phyloP scores from a whole-genome alignment of 805 yeast species.

The Nakazawaea populi region DNA sequence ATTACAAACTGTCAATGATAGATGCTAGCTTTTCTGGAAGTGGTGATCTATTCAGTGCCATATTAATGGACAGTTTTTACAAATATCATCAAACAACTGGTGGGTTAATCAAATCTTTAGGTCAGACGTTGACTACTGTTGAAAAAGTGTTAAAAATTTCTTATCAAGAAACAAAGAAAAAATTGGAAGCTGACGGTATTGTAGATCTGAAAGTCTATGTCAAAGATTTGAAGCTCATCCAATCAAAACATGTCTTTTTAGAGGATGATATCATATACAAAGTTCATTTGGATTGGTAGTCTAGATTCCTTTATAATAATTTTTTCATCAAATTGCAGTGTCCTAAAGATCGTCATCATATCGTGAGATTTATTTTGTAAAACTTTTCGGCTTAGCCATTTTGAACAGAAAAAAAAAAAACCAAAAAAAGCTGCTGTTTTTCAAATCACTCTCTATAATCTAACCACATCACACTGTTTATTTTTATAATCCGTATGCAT shows the following conservation, averaged over 20 bases:
- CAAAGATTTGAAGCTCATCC: conserved; percentile 39
- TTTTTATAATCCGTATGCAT: too few species aligned
- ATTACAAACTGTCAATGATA: conserved; percentile 39
- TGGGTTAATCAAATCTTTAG: conserved; percentile 27
- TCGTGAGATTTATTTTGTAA: too few species aligned
- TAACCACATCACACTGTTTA: too few species aligned
- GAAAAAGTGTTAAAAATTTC: conserved; percentile 37
- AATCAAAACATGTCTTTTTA: conserved; percentile 28
- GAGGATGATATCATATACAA: conserved; percentile 1
- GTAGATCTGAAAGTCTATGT: conserved; percentile 20
- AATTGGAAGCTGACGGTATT: neutral
- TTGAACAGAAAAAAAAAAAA: too few species aligned
- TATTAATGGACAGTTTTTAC: conserved; percentile 46
- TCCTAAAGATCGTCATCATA: neutral
- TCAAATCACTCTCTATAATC: too few species aligned
- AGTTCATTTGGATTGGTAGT: neutral
- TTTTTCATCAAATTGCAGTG: neutral
- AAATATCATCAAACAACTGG: conserved; percentile 17
- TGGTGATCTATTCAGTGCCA: conserved; percentile 67
- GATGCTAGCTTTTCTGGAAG: conserved; percentile 65
- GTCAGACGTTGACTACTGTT: conserved; percentile 33
- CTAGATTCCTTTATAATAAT: neutral
- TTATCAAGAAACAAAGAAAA: conserved; percentile 16
- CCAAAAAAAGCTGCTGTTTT: too few species aligned
- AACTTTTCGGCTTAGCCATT: too few species aligned